These are phyloP conservation scores for Fonsecaea pedrosoi DNA, from an alignment of 2,329 filamentous ascomycete genomes.

Conservation along the genomic window DNA sequence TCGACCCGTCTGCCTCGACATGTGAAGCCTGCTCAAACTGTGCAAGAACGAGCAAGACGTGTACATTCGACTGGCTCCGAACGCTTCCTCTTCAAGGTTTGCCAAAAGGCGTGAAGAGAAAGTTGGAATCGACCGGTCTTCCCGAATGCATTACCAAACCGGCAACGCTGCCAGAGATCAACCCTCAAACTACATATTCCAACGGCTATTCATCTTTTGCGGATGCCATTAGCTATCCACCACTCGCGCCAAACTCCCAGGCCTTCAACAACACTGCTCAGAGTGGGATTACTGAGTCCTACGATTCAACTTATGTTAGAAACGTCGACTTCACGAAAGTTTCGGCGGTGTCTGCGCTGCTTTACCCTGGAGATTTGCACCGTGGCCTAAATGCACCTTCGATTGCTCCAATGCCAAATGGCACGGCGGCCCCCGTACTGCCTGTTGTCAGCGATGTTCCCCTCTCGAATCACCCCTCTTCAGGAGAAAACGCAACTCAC, in stretches of 20 bases:
- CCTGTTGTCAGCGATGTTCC: background rate
- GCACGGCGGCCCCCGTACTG: background rate
- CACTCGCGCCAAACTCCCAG: background rate
- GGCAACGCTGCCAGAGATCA: background rate
- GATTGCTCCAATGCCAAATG: background rate
- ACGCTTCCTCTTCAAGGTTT: slow-evolving; percentile 38
- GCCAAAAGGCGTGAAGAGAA: slow-evolving; percentile 35
- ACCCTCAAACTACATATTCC: slow-evolving; percentile 8
- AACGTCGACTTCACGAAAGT: background rate
- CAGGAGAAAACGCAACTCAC: background rate
- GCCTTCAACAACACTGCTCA: background rate
- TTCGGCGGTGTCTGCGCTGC: background rate
- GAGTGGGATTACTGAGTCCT: slow-evolving; percentile 4
- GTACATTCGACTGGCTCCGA: slow-evolving; percentile 54
- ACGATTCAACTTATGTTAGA: background rate
- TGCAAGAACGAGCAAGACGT: slow-evolving; percentile 53
- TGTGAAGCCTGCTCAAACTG: slow-evolving; percentile 50
- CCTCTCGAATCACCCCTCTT: background rate
- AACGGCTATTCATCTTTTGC: background rate
- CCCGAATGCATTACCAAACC: background rate
- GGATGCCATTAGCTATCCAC: background rate
- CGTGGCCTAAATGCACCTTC: slow-evolving; percentile 10
- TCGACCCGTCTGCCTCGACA: slow-evolving; percentile 23
- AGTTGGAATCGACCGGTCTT: slow-evolving; percentile 27
- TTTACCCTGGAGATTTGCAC: background rate